These are phyloP conservation scores for Colletotrichum echinochloae DNA, from an alignment of 2,329 filamentous ascomycete species.

Conservation along the genomic window DNA sequence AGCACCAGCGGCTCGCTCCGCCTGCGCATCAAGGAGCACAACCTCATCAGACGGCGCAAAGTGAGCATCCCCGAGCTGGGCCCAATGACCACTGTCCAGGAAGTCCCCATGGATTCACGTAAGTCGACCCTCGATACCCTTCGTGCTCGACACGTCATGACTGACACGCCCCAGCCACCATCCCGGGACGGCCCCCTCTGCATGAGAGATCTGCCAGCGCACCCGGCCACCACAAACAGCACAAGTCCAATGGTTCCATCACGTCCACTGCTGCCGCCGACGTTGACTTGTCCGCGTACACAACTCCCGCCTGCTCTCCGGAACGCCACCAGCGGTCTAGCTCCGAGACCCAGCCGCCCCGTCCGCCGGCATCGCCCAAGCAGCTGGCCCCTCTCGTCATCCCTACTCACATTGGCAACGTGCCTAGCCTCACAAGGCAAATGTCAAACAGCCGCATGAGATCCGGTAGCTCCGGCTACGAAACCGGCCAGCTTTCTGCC, in stretches of 20 bases:
- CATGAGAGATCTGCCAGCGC: slow-evolving; percentile 74
- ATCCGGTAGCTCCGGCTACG: slow-evolving; percentile 57
- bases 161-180: slow-evolving; percentile 65
- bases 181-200: slow-evolving; percentile 72
- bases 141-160: neutral
- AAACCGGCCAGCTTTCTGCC: slow-evolving; percentile 54
- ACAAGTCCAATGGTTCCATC: slow-evolving; percentile 55
- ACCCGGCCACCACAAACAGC: slow-evolving; percentile 63
- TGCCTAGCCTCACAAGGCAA: slow-evolving; percentile 47
- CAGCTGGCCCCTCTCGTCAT: slow-evolving; percentile 69
- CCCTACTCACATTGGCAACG: slow-evolving; percentile 47
- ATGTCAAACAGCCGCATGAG: slow-evolving; percentile 60
- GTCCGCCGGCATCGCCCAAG: slow-evolving; percentile 62
- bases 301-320: slow-evolving; percentile 22
- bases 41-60: slow-evolving; percentile 69
- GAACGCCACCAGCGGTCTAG: slow-evolving; percentile 39
- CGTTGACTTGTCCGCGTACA: neutral
- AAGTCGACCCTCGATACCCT: slow-evolving; percentile 56
- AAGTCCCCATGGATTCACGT: slow-evolving; percentile 78
- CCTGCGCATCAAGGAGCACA: slow-evolving; percentile 69
- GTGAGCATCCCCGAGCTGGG: slow-evolving; percentile 73
- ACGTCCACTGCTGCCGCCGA: slow-evolving; percentile 46
- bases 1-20: slow-evolving; percentile 57
- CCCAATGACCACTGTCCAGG: slow-evolving; percentile 77
- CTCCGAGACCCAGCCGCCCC: slow-evolving; percentile 34